Evolutionary conservation across 805 yeast species (phyloP), one percentile per base, ranked within the genome.

Genomic region (Candida chauliodis): DNA sequence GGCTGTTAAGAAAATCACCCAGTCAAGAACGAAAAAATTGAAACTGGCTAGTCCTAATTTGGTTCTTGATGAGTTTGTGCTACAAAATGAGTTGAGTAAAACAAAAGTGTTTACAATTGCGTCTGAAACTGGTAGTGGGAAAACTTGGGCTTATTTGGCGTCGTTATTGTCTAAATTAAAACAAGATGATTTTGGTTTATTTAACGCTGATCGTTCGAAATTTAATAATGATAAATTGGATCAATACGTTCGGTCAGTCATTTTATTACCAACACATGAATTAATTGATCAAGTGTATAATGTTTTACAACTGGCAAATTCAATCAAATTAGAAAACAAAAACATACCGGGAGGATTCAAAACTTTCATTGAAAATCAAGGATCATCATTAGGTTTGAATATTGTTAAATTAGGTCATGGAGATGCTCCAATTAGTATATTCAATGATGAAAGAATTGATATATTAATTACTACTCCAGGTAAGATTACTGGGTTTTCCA

Each of bases 101-200:
- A 50, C 79, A 34, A 78, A 79, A 47, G 73, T 81, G 1, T 87
- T 78, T 66, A 78, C 93, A 2, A 59, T 91, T 38, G 97, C 98
- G 0, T 96, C 97, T 2, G 98, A 93, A 56, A 91, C 99, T 0
- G 99, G 99, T 0, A 84, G 95, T 0, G 99, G 99, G 7, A 91
- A 91, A 55, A 91, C 99, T 0, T 79, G 95, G 80, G 89, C 97
- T 0, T 91, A 90, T 53, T 55, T 93, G 43, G 78, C 84, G 0
- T 90, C 96, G 0, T 45, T 91, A 24, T 46, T 90, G 26, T 83
- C 87, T 34, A 78, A 76, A 45, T 59, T 90, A 45, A 75, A 78
- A 43, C 79, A 81, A 41, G 78, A 75, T 36, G 80, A 81, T 40
- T 42, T 58, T 9, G 50, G 49, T 6, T 33, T 50, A 2, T 63